Evolutionary conservation across 1,139 yeast species (phyloP).

Genomic region (Geotrichum candidum): DNA sequence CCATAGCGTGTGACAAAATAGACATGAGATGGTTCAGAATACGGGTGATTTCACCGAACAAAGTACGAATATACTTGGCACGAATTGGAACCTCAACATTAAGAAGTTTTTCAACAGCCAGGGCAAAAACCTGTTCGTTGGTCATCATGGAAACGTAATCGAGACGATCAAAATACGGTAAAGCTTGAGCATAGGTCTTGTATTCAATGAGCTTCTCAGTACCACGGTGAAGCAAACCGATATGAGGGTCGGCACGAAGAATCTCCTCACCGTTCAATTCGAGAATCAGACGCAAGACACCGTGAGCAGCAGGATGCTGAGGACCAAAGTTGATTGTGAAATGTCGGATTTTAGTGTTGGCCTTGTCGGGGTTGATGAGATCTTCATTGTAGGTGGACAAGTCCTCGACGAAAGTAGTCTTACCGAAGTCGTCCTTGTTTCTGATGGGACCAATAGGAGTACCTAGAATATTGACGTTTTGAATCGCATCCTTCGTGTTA

Average conservation of each 20-base stretch:
- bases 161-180: conserved; percentile 83
- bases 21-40: conserved; percentile 83
- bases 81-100: conserved; percentile 82
- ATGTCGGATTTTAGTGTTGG: conserved; percentile 59
- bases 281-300: conserved; percentile 78
- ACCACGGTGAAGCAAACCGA: conserved; percentile 82
- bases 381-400: conserved; percentile 26
- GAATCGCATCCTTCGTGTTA: conserved; percentile 18
- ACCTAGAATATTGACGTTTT: conserved; percentile 26
- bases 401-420: conserved; percentile 35
- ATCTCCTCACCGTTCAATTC: conserved; percentile 89
- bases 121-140: conserved; percentile 77
- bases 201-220: conserved; percentile 83
- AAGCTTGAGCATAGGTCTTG: conserved; percentile 78
- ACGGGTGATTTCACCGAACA: conserved; percentile 86
- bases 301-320: conserved; percentile 94
- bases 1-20: conserved; percentile 84
- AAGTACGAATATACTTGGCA: conserved; percentile 76
- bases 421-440: conserved; percentile 31
- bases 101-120: conserved; percentile 80
- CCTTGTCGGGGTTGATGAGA: conserved; percentile 24
- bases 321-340: conserved; percentile 90
- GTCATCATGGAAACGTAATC: conserved; percentile 93
- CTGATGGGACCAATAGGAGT: conserved; percentile 35
- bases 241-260: conserved; percentile 82